Base-by-base conservation (phyloP, 306 rosid genomes). In the Crotalaria pallida region DNA sequence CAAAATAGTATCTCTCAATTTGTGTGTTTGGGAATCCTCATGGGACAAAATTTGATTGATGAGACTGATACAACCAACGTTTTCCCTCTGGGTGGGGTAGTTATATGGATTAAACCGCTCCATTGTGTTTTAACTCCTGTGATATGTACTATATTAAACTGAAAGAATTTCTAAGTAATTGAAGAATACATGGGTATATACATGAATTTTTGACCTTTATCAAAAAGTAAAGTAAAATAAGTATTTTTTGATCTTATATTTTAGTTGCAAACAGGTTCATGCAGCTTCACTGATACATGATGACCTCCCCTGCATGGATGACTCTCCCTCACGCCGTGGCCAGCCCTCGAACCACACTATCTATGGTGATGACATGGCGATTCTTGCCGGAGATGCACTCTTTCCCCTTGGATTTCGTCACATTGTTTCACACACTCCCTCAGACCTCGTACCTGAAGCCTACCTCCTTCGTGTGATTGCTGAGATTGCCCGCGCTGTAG, bases 301-400 rank as follows among this genome's bases (percentile, higher is more conserved):
- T 43, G 98, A 94, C 73, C 97, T 94, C 72, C 98, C 98, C 49
- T 90, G 90, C 69, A 94, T 90, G 97, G 98, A 94, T 23, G 98
- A 90, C 65, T 88, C 88, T 53, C 76, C 89, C 7, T 84, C 88
- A 18, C 95, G 98, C 10, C 84, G 96, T 59, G 95, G 97, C 58
- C 80, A 88, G 69, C 97, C 98, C n/a, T 88, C 98, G 15, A 94
- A 88, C 77, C 96, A 94, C 77, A 75, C 80, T 23, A 22, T 84
- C 58, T 83, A 80, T 67, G 98, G 98, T n/a, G 91, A 80, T n/a
- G 96, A 90, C 87, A 84, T 94, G 92, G 96, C 96, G 2, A 85
- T 94, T 69, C 92, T 94, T 0, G 98, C 97, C 0, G 98, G 98
- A 0, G 97, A 94, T 58, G 96, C 97, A 2, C 91, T 94, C 69